These are phyloP conservation scores for Trichoderma guizhouense DNA, from an alignment of 2,329 filamentous ascomycete species.

Conservation along the genomic window DNA sequence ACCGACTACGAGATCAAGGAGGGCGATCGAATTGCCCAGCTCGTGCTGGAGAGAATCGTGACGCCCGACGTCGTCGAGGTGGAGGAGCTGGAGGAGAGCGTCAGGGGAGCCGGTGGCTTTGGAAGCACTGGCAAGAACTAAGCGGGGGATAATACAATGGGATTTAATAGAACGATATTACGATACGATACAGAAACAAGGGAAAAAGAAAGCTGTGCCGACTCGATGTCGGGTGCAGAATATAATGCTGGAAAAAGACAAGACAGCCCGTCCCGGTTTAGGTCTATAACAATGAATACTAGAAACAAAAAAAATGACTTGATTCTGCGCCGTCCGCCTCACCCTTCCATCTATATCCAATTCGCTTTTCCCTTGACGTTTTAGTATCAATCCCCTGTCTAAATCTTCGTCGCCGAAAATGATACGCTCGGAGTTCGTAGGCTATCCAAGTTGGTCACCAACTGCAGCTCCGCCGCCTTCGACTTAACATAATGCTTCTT, in stretches of 20 bases:
- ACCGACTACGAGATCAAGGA: constrained; percentile 75
- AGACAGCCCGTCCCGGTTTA: background rate
- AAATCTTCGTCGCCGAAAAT: constrained; percentile 57
- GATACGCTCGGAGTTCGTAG: constrained; percentile 63
- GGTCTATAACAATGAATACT: background rate
- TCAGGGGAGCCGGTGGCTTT: constrained; percentile 85
- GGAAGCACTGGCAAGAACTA: constrained; percentile 69
- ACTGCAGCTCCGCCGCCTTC: constrained; percentile 82
- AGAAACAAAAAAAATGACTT: background rate
- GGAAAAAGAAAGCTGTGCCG: background rate
- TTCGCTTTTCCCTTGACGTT: background rate
- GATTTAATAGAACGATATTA: background rate
- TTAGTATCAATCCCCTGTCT: constrained; percentile 13
- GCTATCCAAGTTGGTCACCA: constrained; percentile 71
- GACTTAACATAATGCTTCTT: constrained; percentile 66
- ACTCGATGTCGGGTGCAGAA: background rate
- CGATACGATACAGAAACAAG: background rate
- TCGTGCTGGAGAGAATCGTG: constrained; percentile 90
- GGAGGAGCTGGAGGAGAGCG: constrained; percentile 81
- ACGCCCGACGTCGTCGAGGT: constrained; percentile 92
- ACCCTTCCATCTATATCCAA: background rate
- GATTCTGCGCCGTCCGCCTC: background rate
- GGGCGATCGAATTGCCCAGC: constrained; percentile 89
- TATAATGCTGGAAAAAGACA: background rate
- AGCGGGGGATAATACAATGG: background rate